Conservation (phyloP, 73 alveolate genomes). For the Durusdinium trenchii region DNA sequence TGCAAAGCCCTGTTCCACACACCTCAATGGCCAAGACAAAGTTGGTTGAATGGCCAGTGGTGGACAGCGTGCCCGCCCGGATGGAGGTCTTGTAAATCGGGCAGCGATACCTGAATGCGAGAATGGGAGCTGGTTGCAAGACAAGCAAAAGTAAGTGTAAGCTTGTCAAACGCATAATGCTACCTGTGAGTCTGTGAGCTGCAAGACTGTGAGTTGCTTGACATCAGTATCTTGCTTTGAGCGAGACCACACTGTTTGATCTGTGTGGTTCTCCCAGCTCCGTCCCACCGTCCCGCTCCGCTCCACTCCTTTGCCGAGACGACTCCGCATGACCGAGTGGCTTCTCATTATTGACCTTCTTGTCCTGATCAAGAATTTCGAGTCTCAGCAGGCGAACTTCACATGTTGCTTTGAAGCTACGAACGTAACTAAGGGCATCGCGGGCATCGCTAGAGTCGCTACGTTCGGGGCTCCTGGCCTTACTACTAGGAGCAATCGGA, state of each 20-base stretch:
- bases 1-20: too few species aligned
- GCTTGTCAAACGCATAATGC: not conserved
- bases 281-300: not conserved
- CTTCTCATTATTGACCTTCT: slow-evolving; percentile 57
- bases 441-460: too few species aligned
- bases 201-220: too few species aligned
- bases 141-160: not conserved
- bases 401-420: too few species aligned
- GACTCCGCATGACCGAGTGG: not conserved
- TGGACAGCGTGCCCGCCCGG: slow-evolving; percentile 99
- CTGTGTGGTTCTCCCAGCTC: not conserved
- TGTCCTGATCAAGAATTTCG: too few species aligned
- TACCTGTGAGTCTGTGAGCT: too few species aligned
- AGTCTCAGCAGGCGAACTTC: too few species aligned
- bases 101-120: slow-evolving; percentile 97
- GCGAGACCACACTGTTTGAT: not conserved
- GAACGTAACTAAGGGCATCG: too few species aligned
- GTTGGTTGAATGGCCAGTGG: slow-evolving; percentile 99
- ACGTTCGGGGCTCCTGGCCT: too few species aligned
- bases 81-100: slow-evolving; percentile 99
- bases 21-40: slow-evolving; percentile 98
- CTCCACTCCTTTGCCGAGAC: not conserved
- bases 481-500: too few species aligned
- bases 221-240: not conserved
- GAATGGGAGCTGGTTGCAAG: not conserved